Conservation (phyloP, 129 eudicot species). For the Centrapalus pauciflorus region DNA sequence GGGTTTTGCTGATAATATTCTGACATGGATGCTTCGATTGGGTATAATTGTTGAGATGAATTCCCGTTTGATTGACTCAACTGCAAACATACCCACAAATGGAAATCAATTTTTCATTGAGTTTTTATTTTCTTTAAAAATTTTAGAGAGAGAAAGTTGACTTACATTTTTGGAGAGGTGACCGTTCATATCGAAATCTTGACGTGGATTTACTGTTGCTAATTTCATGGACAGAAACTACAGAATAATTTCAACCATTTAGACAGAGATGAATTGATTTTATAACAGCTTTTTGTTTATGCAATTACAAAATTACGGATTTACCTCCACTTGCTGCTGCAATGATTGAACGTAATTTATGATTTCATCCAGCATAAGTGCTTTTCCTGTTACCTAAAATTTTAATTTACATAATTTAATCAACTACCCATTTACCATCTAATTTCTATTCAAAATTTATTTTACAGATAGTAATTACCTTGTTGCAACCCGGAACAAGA, state of each 20-base stretch:
- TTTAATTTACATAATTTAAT: neutral
- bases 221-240: slow-evolving; percentile 94
- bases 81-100: slow-evolving; percentile 35
- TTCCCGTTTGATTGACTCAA: slow-evolving; percentile 41
- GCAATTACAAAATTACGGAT: neutral
- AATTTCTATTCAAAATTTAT: neutral
- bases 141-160: slow-evolving; percentile 4
- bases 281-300: neutral
- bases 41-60: slow-evolving; percentile 54
- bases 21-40: slow-evolving; percentile 52
- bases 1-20: slow-evolving; percentile 48
- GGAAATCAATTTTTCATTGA: slow-evolving; percentile 10
- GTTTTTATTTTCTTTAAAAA: neutral
- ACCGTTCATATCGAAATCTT: slow-evolving; percentile 51
- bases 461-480: too few relatives aligned
- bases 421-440: neutral
- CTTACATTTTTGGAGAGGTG: slow-evolving; percentile 75
- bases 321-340: slow-evolving; percentile 95
- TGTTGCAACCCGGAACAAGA: slow-evolving; percentile 97
- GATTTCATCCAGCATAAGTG: slow-evolving; percentile 96
- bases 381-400: slow-evolving; percentile 85
- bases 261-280: neutral
- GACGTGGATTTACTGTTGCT: slow-evolving; percentile 69
- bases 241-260: neutral
- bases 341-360: slow-evolving; percentile 88